phyloP scores from a whole-genome alignment of 1,139 yeast species.

The Pichia terricola region DNA sequence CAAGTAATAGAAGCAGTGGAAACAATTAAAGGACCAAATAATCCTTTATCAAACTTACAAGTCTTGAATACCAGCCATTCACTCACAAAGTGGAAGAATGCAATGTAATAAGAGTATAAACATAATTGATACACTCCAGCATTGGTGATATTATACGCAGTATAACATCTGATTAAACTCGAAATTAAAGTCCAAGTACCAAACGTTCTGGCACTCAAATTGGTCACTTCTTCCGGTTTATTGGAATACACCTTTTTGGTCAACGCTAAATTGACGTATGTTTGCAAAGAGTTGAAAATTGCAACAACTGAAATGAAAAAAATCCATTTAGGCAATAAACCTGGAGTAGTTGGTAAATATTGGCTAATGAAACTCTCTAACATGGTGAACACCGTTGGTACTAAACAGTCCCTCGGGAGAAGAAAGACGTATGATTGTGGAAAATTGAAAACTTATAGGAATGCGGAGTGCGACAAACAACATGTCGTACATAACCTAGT shows the following conservation, averaged over 20 bases:
- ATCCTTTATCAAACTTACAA: conserved; percentile 78
- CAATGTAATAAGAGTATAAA: conserved; percentile 74
- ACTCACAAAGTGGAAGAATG: conserved; percentile 70
- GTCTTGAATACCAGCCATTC: conserved; percentile 79
- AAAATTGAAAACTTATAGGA: too few species aligned
- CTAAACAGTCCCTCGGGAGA: too few species aligned
- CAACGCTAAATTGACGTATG: conserved; percentile 61
- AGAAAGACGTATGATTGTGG: too few species aligned
- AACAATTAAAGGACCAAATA: conserved; percentile 76
- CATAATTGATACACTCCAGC: conserved; percentile 71
- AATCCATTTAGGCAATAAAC: conserved; percentile 60
- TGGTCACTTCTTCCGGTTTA: conserved; percentile 58
- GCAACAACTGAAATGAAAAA: conserved; percentile 79
- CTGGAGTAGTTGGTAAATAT: conserved; percentile 34
- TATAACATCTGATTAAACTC: conserved; percentile 74
- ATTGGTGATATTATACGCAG: conserved; percentile 66
- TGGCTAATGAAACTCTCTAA: conserved; percentile 6
- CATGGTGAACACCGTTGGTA: conserved; percentile 1
- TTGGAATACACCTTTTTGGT: conserved; percentile 73
- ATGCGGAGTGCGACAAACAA: too few species aligned
- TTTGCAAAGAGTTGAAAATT: conserved; percentile 79
- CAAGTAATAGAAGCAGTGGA: conserved; percentile 36
- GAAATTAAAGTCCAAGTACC: conserved; percentile 97
- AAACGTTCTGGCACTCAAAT: conserved; percentile 83
- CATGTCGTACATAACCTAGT: too few species aligned